A percentile compares a stretch with the other conserved stretches of the same genome.
Conservation (phyloP, 2,329 filamentous ascomycete species). For the Corynespora cassiicola region DNA sequence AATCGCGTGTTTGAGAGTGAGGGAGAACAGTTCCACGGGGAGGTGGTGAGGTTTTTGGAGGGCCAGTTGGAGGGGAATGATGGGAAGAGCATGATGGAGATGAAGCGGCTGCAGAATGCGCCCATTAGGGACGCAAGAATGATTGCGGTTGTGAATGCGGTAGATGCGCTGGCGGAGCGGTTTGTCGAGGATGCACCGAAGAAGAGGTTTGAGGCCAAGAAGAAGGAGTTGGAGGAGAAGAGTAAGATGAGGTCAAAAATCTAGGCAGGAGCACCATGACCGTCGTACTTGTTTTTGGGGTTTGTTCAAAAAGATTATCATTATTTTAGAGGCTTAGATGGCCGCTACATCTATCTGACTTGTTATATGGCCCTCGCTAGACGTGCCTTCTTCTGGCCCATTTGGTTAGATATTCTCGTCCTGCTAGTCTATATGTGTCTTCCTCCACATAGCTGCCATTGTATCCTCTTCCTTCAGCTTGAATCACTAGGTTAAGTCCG, state of each 20-base stretch:
- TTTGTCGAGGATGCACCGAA: slow-evolving; percentile 56
- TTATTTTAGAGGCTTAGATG: too few species aligned
- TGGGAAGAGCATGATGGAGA: slow-evolving; percentile 61
- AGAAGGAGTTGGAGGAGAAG: slow-evolving; percentile 40
- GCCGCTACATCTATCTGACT: too few species aligned
- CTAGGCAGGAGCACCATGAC: too few species aligned
- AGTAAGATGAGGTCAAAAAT: slow-evolving; percentile 39
- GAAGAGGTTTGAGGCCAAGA: slow-evolving; percentile 54
- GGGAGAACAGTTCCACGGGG: slow-evolving; percentile 49
- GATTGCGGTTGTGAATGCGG: slow-evolving; percentile 54
- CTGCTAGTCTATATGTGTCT: slow-evolving; percentile 53
- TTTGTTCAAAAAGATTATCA: background rate
- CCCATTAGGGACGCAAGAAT: slow-evolving; percentile 52
- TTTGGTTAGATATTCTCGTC: slow-evolving; percentile 47
- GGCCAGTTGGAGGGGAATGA: slow-evolving; percentile 55
- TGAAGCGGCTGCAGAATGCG: slow-evolving; percentile 58
- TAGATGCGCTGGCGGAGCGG: slow-evolving; percentile 57
- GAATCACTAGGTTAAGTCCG: slow-evolving; percentile 53
- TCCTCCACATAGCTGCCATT: slow-evolving; percentile 50
- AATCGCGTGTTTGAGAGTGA: slow-evolving; percentile 53
- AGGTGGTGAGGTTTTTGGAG: slow-evolving; percentile 51
- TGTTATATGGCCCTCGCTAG: too few species aligned
- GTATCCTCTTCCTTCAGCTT: slow-evolving; percentile 49
- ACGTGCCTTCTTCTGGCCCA: slow-evolving; percentile 48
- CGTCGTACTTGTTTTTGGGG: too few species aligned